Percentiles rank a stretch among this genome's conserved stretches.
Conservation (phyloP, 371 early-diverging fungal species). For the Rhizopus sp. region DNA sequence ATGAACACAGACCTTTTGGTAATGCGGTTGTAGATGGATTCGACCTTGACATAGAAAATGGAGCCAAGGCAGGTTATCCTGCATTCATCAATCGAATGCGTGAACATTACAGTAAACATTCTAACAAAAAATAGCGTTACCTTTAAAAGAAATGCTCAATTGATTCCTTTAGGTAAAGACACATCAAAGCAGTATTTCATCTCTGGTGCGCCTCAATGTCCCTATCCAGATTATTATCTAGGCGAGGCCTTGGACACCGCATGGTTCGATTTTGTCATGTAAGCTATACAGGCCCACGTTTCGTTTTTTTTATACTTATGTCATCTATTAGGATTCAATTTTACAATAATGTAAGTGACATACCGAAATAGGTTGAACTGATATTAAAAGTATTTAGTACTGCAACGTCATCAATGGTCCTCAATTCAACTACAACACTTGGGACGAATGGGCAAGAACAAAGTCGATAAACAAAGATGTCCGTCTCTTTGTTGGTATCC, state of each 20-base stretch:
- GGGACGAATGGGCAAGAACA: slow-evolving; percentile 70
- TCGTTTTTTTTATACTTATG: too few species aligned
- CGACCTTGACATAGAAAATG: slow-evolving; percentile 74
- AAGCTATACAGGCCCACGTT: not conserved
- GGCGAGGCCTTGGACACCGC: slow-evolving; percentile 43
- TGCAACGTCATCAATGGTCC: slow-evolving; percentile 22
- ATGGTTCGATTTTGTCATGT: slow-evolving; percentile 51
- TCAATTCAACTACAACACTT: slow-evolving; percentile 46
- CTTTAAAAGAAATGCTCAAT: not conserved
- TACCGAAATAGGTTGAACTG: not conserved
- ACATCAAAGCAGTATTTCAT: slow-evolving; percentile 42
- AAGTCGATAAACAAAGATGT: slow-evolving; percentile 60
- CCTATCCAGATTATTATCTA: slow-evolving; percentile 57
- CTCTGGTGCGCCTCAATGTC: slow-evolving; percentile 60
- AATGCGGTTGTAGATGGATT: slow-evolving; percentile 67
- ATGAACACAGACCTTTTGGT: slow-evolving; percentile 61
- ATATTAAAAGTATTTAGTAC: slow-evolving; percentile 9
- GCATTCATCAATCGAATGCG: slow-evolving; percentile 51
- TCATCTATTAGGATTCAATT: slow-evolving; percentile 22
- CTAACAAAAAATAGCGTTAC: not conserved
- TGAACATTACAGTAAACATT: slow-evolving; percentile 24
- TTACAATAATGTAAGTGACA: slow-evolving; percentile 23
- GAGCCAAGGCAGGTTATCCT: slow-evolving; percentile 55
- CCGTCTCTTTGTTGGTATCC: slow-evolving; percentile 61
- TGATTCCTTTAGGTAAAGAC: slow-evolving; percentile 20